Evolutionary conservation across 1,139 yeast genomes (phyloP).

Genomic region (Hyphopichia buzzinii): DNA sequence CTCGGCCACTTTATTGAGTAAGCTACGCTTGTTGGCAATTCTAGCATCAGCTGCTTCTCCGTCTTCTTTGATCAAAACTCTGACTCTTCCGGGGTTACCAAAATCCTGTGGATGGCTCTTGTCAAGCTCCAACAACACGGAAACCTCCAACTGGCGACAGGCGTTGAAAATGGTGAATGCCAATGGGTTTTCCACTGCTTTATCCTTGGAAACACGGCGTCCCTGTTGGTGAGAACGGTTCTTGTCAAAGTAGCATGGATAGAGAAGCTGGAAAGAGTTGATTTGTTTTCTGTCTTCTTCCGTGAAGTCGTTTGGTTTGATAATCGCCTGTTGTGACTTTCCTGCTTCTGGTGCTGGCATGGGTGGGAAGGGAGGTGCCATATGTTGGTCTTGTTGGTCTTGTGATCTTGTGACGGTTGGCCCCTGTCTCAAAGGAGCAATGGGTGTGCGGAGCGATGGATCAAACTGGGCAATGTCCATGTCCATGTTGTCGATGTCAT

Average conservation of each 20-base stretch:
- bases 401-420: constrained; percentile 65
- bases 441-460: constrained; percentile 64
- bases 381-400: constrained; percentile 47
- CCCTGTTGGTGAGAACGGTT: constrained; percentile 78
- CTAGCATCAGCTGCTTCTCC: constrained; percentile 34
- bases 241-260: constrained; percentile 90
- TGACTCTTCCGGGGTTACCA: constrained; percentile 94
- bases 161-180: constrained; percentile 80
- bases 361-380: constrained; percentile 29
- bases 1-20: constrained; percentile 59
- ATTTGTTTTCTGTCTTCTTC: constrained; percentile 60
- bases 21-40: constrained; percentile 60
- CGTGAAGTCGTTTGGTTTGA: constrained; percentile 37
- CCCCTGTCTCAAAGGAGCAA: constrained; percentile 63
- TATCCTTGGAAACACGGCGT: constrained; percentile 64
- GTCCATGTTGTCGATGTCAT: constrained; percentile 87
- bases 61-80: constrained; percentile 60
- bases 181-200: constrained; percentile 82
- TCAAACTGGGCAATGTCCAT: constrained; percentile 92
- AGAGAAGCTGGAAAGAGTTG: constrained; percentile 67
- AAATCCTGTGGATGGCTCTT: constrained; percentile 95
- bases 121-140: constrained; percentile 67
- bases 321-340: constrained; percentile 20
- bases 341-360: constrained; percentile 6
- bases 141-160: constrained; percentile 47